phyloP scores from a whole-genome alignment of 2,329 filamentous ascomycete species.

The Madurella mycetomatis region DNA sequence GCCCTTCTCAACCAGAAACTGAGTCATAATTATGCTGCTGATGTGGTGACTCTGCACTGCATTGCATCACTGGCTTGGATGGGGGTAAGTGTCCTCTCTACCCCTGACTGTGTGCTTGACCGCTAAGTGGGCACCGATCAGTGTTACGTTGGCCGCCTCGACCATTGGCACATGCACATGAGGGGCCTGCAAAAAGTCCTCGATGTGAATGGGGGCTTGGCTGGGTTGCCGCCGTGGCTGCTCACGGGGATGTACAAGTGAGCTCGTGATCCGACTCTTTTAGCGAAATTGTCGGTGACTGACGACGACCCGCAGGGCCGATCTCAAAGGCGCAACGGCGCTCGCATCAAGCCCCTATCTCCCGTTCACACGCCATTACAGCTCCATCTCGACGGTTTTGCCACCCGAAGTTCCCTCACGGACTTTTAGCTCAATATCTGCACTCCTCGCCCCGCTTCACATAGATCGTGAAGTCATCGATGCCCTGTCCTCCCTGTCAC shows the following conservation, averaged over 20 bases:
- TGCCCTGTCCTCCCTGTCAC: slow-evolving; percentile 26
- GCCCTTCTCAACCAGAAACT: slow-evolving; percentile 26
- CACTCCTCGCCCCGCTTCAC: slow-evolving; percentile 25
- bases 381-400: slow-evolving; percentile 26
- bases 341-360: slow-evolving; percentile 32
- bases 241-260: slow-evolving; percentile 31
- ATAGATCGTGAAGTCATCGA: slow-evolving; percentile 25
- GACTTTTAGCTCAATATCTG: slow-evolving; percentile 15
- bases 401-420: slow-evolving; percentile 15
- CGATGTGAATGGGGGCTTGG: slow-evolving; percentile 29
- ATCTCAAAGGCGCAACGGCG: slow-evolving; percentile 34
- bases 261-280: slow-evolving; percentile 4
- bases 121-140: slow-evolving; percentile 1
- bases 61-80: slow-evolving; percentile 31
- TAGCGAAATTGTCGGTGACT: not conserved
- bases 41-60: slow-evolving; percentile 30
- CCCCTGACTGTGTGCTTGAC: not conserved
- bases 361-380: slow-evolving; percentile 27
- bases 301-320: slow-evolving; percentile 28
- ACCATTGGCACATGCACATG: slow-evolving; percentile 39
- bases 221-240: slow-evolving; percentile 16
- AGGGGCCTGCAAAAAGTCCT: slow-evolving; percentile 32
- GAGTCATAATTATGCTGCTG: slow-evolving; percentile 19
- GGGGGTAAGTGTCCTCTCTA: slow-evolving; percentile 22
- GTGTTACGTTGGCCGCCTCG: slow-evolving; percentile 33